Evolutionary conservation across 805 yeast species (phyloP).

Genomic region (Lachancea meyersii): DNA sequence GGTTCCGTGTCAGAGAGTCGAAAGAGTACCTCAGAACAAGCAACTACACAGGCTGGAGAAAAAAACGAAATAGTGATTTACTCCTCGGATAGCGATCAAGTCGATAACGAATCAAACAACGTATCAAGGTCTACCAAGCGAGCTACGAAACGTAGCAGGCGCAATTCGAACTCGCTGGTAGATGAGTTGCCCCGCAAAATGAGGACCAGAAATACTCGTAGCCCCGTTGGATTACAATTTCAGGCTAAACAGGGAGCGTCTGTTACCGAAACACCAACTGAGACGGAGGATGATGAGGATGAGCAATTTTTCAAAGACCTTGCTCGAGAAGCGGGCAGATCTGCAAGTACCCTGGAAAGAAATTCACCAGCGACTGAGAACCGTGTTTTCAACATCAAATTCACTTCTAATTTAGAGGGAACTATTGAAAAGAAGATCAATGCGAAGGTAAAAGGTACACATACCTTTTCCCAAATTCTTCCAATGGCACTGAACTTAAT

Average conservation of each 20-base stretch:
- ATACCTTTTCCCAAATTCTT: conserved; percentile 22
- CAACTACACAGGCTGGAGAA: not conserved
- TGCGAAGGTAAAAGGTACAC: conserved; percentile 27
- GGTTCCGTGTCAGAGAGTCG: not conserved
- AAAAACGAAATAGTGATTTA: not conserved
- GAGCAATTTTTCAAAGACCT: conserved; percentile 24
- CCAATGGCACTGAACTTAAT: conserved; percentile 26
- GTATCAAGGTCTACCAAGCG: not conserved
- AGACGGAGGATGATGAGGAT: conserved; percentile 16
- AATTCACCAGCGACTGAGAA: not conserved
- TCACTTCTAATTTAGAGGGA: conserved; percentile 28
- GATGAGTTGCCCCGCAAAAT: not conserved
- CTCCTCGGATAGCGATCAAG: not conserved
- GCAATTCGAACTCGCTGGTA: not conserved
- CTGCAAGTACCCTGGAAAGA: conserved; percentile 8
- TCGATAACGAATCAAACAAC: not conserved
- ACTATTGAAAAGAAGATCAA: conserved; percentile 22
- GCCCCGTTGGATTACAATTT: not conserved
- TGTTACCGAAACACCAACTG: not conserved
- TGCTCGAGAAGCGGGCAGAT: conserved; percentile 13
- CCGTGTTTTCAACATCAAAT: conserved; percentile 19
- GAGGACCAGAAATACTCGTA: not conserved
- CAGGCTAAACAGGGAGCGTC: not conserved
- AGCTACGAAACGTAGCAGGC: not conserved
- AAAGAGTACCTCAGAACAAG: not conserved